Evolutionary conservation across 805 yeast genomes (phyloP), one percentile per base, ranked within the genome.

Genomic region (Komagataella phaffii): DNA sequence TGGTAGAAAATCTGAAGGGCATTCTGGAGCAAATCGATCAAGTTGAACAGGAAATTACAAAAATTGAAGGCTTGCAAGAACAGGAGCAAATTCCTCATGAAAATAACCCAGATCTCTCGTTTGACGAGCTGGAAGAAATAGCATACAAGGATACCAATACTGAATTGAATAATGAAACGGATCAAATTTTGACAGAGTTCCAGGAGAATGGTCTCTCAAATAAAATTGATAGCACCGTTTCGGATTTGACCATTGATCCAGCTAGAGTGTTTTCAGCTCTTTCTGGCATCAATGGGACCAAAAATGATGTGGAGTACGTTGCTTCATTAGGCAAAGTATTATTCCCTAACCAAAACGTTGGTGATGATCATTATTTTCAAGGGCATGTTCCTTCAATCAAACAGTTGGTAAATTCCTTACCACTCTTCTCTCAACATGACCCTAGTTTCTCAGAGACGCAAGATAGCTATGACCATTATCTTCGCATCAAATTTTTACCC

Each of bases 401-500:
- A 47, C 55, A 55, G 24, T 56, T 57, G 44, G 48, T 66, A 30
- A 30, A 30, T 10, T 30, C 40, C 14, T 30, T 30, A 30, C 40
- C 40, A 10, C 40, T 30, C 14, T 30, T 10, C n/a, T 30, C n/a
- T 14, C 40, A 30, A 8, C 40, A 10, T 30, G 40, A 30, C 6
- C 52, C 61, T 4, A 50, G 53, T 44, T 55, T 66, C 18, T 48
- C 48, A 17, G 51, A 66, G 23, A 49, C 56, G 36, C 47, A 14
- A 21, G 47, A 45, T n/a, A 50, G 61, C 46, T 66, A 64, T 44
- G 61, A 57, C 17, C 56, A 59, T 40, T 59, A 61, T 18, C 47
- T 65, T 17, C 63, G 64, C 24, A 52, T 68, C 30, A 64, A 62
- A 49, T 53, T 68, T 46, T 53, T 63, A 17, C 70, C 72, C 1